Evolutionary conservation across 129 eudicot genomes (phyloP).

Genomic region (Chrysanthemum seticuspe): DNA sequence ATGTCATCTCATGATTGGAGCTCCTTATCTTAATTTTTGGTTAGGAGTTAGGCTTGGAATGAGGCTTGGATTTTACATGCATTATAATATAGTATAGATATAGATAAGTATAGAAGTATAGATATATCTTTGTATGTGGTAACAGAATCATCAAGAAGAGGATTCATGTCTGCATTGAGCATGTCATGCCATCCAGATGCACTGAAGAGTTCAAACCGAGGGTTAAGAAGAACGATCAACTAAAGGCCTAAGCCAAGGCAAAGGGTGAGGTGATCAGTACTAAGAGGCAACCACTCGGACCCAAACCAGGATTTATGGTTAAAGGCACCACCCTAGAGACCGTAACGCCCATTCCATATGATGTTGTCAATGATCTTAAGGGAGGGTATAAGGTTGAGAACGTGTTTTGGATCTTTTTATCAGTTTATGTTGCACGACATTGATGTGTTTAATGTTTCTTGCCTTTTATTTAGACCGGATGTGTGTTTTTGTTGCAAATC

Average conservation of each 20-base stretch:
- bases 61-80: too few species aligned
- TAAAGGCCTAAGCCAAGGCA: slow-evolving; percentile 84
- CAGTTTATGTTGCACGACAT: slow-evolving; percentile 30
- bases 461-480: slow-evolving; percentile 21
- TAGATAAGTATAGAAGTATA: too few species aligned
- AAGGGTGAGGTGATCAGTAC: slow-evolving; percentile 76
- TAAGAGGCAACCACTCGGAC: slow-evolving; percentile 84
- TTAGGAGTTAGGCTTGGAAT: too few species aligned
- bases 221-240: slow-evolving; percentile 68
- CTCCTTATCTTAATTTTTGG: too few species aligned
- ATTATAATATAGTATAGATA: too few species aligned
- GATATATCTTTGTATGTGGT: too few species aligned
- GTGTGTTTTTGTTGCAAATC: slow-evolving; percentile 19
- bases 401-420: slow-evolving; percentile 4
- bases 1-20: too few species aligned
- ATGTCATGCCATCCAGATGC: slow-evolving; percentile 86
- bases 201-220: slow-evolving; percentile 68
- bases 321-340: slow-evolving; percentile 84
- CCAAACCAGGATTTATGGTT: slow-evolving; percentile 90
- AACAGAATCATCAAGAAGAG: slow-evolving; percentile 38
- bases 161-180: slow-evolving; percentile 88
- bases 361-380: slow-evolving; percentile 93
- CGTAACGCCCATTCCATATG: slow-evolving; percentile 90
- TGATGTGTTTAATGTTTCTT: slow-evolving; percentile 21
- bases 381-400: slow-evolving; percentile 61